Conservation (phyloP, 495 filamentous ascomycete genomes). For the Lasiosphaeria hispida region DNA sequence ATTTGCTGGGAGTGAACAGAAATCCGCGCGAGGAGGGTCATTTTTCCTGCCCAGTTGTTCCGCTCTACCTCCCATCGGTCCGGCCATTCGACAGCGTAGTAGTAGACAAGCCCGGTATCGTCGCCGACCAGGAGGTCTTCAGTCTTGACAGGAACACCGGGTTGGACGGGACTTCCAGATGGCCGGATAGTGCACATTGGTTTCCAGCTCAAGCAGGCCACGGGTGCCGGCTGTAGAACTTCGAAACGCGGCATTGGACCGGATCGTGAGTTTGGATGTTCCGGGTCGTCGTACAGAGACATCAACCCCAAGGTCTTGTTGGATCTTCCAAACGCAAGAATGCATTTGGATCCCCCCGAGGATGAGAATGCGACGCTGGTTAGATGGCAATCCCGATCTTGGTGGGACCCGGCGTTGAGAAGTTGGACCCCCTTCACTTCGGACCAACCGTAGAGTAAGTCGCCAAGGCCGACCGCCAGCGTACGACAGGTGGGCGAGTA, state of each 20-base stretch:
- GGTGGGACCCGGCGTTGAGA: slow-evolving; percentile 36
- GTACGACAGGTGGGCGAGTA: slow-evolving; percentile 72
- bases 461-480: slow-evolving; percentile 79
- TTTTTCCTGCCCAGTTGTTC: slow-evolving; percentile 68
- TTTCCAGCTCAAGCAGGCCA: slow-evolving; percentile 75
- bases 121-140: slow-evolving; percentile 91
- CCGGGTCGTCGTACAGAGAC: slow-evolving; percentile 45
- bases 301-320: slow-evolving; percentile 57
- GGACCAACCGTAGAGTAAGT: slow-evolving; percentile 85
- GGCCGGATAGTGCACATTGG: slow-evolving; percentile 46
- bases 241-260: slow-evolving; percentile 62
- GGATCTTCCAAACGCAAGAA: slow-evolving; percentile 81
- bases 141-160: slow-evolving; percentile 45
- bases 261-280: slow-evolving; percentile 2
- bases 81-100: slow-evolving; percentile 90
- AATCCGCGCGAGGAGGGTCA: slow-evolving; percentile 75
- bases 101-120: slow-evolving; percentile 79
- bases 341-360: slow-evolving; percentile 66
- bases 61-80: slow-evolving; percentile 51
- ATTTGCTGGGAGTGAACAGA: slow-evolving; percentile 83
- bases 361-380: slow-evolving; percentile 91
- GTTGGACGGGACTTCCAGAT: slow-evolving; percentile 34
- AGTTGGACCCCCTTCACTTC: slow-evolving; percentile 56
- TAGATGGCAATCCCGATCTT: slow-evolving; percentile 47
- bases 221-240: slow-evolving; percentile 61